These are phyloP conservation scores for Hsuehochloa calcarea DNA, from an alignment of 176 grass and related monocot species.

Conservation along the genomic window DNA sequence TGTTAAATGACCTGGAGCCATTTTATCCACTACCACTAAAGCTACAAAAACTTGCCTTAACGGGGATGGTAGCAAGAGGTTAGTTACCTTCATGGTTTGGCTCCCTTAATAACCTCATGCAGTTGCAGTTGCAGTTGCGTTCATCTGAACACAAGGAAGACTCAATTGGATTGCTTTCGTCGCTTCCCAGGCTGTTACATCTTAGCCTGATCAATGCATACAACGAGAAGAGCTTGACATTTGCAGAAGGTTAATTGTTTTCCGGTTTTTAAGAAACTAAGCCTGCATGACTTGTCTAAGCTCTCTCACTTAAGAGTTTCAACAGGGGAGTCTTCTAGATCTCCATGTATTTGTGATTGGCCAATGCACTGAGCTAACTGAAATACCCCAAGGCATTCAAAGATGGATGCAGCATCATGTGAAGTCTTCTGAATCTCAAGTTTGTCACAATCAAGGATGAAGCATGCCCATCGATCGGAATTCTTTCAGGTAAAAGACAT, in stretches of 20 bases:
- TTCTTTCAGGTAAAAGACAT: slow-evolving; percentile 21
- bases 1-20: slow-evolving; percentile 19
- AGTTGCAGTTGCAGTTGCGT: slow-evolving; percentile 24
- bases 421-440: background rate
- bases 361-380: slow-evolving; percentile 27
- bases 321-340: slow-evolving; percentile 15
- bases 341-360: slow-evolving; percentile 6
- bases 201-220: slow-evolving; percentile 41
- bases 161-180: slow-evolving; percentile 20
- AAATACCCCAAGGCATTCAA: slow-evolving; percentile 25
- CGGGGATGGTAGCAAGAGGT: slow-evolving; percentile 28
- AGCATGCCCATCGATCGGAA: background rate
- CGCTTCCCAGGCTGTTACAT: slow-evolving; percentile 31
- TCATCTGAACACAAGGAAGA: slow-evolving; percentile 38
- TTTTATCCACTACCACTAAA: slow-evolving; percentile 33
- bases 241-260: slow-evolving; percentile 18
- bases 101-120: slow-evolving; percentile 25
- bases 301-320: slow-evolving; percentile 44
- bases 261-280: slow-evolving; percentile 25
- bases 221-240: slow-evolving; percentile 2
- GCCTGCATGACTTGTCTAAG: slow-evolving; percentile 2
- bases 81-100: slow-evolving; percentile 40
- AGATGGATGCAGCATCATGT: background rate
- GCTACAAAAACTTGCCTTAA: slow-evolving; percentile 33
- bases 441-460: background rate